Evolutionary conservation across 1,284 basidiomycete genomes (phyloP).

Genomic region (Sanghuangporus weigelae): DNA sequence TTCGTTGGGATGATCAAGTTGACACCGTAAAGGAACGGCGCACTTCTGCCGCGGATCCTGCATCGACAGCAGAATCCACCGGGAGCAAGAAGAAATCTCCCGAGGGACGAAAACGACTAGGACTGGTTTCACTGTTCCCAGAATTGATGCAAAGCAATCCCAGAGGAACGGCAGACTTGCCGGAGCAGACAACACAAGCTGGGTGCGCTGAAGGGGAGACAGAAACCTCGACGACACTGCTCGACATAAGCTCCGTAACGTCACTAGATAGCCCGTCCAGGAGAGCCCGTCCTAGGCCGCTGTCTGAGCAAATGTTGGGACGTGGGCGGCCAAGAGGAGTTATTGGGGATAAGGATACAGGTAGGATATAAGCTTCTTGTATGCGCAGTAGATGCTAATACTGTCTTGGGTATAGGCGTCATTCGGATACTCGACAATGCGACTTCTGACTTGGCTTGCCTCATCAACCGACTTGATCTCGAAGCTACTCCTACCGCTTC

Average conservation of each 20-base stretch:
- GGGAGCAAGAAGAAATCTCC: conserved; percentile 22
- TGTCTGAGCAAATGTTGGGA: conserved; percentile 60
- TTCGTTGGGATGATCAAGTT: conserved; percentile 64
- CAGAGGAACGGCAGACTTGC: conserved; percentile 15
- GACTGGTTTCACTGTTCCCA: conserved; percentile 46
- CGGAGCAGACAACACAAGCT: conserved; percentile 35
- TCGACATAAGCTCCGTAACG: conserved; percentile 15
- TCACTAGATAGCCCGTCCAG: conserved; percentile 45
- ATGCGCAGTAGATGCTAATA: background rate
- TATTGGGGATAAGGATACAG: conserved; percentile 48
- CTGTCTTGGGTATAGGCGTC: conserved; percentile 37
- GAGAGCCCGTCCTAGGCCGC: conserved; percentile 45
- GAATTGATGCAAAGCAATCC: conserved; percentile 25
- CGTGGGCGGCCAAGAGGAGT: conserved; percentile 44
- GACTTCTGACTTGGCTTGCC: conserved; percentile 68
- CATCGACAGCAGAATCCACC: conserved; percentile 21
- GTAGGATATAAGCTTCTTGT: conserved; percentile 25
- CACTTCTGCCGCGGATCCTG: conserved; percentile 40
- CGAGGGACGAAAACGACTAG: conserved; percentile 39
- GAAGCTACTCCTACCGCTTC: conserved; percentile 59
- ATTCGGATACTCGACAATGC: conserved; percentile 67
- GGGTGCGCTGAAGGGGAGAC: conserved; percentile 44
- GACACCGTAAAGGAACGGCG: conserved; percentile 46
- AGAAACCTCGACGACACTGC: conserved; percentile 24
- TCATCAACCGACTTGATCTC: conserved; percentile 70